Evolutionary conservation across 177 flowering plant species (phyloP).

Genomic region (Vitis hybrid): DNA sequence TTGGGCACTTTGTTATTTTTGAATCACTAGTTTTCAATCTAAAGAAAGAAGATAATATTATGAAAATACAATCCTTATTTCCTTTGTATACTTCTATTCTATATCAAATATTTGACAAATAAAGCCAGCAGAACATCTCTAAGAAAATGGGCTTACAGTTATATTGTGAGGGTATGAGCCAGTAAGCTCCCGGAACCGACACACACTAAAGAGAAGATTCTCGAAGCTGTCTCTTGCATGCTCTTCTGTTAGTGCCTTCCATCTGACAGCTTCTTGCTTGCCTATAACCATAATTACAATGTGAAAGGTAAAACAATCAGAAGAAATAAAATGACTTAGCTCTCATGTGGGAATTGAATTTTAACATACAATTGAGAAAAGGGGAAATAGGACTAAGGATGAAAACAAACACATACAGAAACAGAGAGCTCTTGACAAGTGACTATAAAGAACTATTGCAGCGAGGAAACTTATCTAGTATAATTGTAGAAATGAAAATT

Average conservation of each 20-base stretch:
- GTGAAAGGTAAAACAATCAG: background rate
- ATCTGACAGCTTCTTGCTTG: slow-evolving; percentile 63
- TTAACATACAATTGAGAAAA: background rate
- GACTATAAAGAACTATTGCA: too few species aligned
- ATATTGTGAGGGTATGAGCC: slow-evolving; percentile 87
- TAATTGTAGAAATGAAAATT: too few species aligned
- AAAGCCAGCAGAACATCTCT: background rate
- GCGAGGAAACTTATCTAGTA: too few species aligned
- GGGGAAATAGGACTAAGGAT: background rate
- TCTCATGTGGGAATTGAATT: background rate
- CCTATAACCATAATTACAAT: slow-evolving; percentile 27
- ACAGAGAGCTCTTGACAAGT: too few species aligned
- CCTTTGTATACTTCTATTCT: background rate
- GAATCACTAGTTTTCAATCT: background rate
- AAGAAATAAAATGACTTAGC: background rate
- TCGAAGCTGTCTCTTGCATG: slow-evolving; percentile 99
- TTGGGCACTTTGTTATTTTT: background rate
- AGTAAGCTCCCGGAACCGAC: slow-evolving; percentile 95
- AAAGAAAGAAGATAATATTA: background rate
- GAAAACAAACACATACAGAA: too few species aligned
- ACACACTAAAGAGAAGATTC: slow-evolving; percentile 94
- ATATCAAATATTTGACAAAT: background rate
- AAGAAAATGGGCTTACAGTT: slow-evolving; percentile 63
- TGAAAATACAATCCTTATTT: background rate
- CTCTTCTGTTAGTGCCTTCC: slow-evolving; percentile 92